Base-by-base conservation (phyloP, 139 green algal species). In the Parachlorella kessleri region DNA sequence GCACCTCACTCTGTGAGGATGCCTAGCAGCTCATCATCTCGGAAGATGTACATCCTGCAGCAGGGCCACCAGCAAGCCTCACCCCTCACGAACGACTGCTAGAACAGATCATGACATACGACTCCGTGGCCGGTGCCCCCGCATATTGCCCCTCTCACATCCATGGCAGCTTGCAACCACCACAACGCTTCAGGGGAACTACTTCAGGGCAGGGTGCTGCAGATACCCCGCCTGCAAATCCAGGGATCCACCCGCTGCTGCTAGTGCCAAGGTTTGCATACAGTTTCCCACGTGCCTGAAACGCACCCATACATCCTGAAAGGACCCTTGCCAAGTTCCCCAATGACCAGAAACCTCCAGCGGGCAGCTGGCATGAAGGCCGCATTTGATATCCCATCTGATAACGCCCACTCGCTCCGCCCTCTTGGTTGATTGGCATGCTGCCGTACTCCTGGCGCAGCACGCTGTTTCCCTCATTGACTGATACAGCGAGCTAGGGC, bases 1-100 rank as follows among this genome's bases (percentile, higher is more conserved):
- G n/a, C n/a, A n/a, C n/a, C n/a, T 64, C 65, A 84, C 70, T 86
- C 81, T 35, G 75, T 83, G 14, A 88, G 73, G 18, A 88, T 63
- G n/a, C 83, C 83, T 55, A 88, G 79, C n/a, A 88, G 42, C 75
- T 88, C 83, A 21, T 88, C 83, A 35, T 88, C 83, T 0, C 83
- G 59, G 64, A 81, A 88, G 28, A 88, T 54, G 64, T 76, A 65
- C 48, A 59, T 59, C 48, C 48, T 59, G 48, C 48, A 59, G 48
- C 14, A 59, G 48, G 48, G 48, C 14, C 48, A 18, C 48, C 14
- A 18, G 48, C 21, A 18, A 59, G 48, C 14, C 21, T 14, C 48
- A 59, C 48, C 0, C 0, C 48, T 59, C 18, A 28, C 10, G 18
- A 59, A 59, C 48, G 10, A 18, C 48, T 18, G 48, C 14, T 59